Evolutionary conservation across 495 filamentous ascomycete genomes (phyloP), one percentile per base, ranked within the genome.

Genomic region (Hyaloscypha finlandica): DNA sequence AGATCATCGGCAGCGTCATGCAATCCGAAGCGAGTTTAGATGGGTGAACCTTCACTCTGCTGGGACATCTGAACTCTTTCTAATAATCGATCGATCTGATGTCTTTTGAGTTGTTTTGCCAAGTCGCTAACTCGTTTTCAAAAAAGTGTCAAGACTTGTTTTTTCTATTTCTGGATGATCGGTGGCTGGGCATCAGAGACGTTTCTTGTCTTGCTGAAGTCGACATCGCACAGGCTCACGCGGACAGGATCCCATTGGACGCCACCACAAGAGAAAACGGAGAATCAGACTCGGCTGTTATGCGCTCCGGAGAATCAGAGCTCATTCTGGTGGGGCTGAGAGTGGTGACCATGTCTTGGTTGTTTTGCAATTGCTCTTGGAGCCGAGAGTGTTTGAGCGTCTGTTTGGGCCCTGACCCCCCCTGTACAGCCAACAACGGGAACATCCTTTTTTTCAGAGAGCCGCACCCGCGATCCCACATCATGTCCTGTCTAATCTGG

Each of bases 321-420:
- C 8, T 48, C 16, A 19, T 48, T 48, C 42, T 48, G 42, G 42
- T 48, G 42, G 42, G 42, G 11, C 11, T 16, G 6, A 48, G 42
- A 48, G 25, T 9, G 29, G 12, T 54, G 61, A 51, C 32, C 61
- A 31, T 16, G 22, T 33, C 42, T 33, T 52, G 19, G 25, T 25
- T 63, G n/a, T 33, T 33, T 32, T 53, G 32, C 19, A 33, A 16
- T 25, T 31, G 25, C 20, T 55, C 37, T 65, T 68, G 69, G 69
- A 71, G 69, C 56, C 56, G 64, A 62, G 37, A n/a, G 32, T 39
- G 69, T 71, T 71, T 71, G 69, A 71, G 48, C 32, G 61, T 16
- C 69, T 30, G 65, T 71, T 71, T 70, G 68, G 37, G 29, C 56
- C 11, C 8, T 3, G 59, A 3, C 16, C 59, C 16, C 59, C 59